These are phyloP conservation scores for Trypanosoma conorhini DNA, from an alignment of 208 protist genomes.

Conservation along the genomic window DNA sequence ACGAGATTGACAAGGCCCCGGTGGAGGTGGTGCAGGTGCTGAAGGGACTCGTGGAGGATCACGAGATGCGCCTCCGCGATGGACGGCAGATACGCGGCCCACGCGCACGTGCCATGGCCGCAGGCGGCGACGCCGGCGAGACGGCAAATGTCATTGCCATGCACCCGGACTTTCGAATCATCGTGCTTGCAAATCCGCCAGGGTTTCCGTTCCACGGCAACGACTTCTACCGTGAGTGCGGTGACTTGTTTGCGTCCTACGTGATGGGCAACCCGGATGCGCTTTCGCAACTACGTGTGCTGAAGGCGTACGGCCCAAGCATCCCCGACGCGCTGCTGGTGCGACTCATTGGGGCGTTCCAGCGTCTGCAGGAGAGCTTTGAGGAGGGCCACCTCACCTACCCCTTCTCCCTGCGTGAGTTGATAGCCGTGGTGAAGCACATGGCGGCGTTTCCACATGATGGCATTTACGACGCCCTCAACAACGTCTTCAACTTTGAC, in stretches of 20 bases:
- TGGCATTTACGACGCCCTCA: conserved; percentile 72
- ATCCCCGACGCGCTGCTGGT: conserved; percentile 56
- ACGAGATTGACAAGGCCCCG: conserved; percentile 97
- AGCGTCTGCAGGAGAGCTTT: conserved; percentile 67
- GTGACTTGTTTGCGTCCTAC: conserved; percentile 92
- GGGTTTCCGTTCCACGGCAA: conserved; percentile 96
- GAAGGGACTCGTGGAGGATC: conserved; percentile 88
- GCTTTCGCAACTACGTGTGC: conserved; percentile 77
- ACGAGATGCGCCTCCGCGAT: conserved; percentile 83
- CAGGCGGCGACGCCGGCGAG: conserved; percentile 5
- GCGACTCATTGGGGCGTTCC: conserved; percentile 74
- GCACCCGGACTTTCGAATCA: conserved; percentile 83
- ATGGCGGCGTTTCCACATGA: conserved; percentile 89
- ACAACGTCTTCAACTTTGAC: conserved; percentile 91
- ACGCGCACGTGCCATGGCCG: conserved; percentile 19
- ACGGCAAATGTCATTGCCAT: conserved; percentile 42
- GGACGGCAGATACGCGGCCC: conserved; percentile 67
- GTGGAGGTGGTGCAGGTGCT: conserved; percentile 92
- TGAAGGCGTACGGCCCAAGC: conserved; percentile 70
- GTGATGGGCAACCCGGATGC: conserved; percentile 92
- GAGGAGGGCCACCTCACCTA: conserved; percentile 89
- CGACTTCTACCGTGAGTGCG: conserved; percentile 93
- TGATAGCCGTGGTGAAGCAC: conserved; percentile 95
- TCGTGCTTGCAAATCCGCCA: conserved; percentile 89
- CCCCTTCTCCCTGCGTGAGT: conserved; percentile 92